Evolutionary conservation across 2,329 filamentous ascomycete genomes (phyloP).

Genomic region (Xylaria arbuscula): DNA sequence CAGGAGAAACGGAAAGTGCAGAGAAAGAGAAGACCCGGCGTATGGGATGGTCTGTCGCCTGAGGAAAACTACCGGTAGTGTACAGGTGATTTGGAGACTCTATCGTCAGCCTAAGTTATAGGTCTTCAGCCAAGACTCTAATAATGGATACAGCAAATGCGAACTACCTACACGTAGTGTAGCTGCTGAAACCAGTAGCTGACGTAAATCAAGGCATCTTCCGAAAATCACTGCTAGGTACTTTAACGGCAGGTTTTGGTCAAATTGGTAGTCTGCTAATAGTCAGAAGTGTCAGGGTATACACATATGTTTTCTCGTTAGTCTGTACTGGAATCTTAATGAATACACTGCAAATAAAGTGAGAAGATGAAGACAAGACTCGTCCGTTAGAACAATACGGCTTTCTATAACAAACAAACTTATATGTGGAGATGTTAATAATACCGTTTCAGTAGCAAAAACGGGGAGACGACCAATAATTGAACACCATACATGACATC

Average conservation of each 20-base stretch:
- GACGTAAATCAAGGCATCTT: slow-evolving; percentile 30
- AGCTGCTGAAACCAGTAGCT: slow-evolving; percentile 17
- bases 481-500: slow-evolving; percentile 1
- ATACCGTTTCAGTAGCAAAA: background rate
- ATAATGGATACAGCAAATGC: slow-evolving; percentile 30
- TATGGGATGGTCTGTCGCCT: background rate
- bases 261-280: background rate
- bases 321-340: background rate
- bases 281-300: slow-evolving; percentile 3
- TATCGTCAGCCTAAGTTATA: slow-evolving; percentile 21
- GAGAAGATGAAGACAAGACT: background rate
- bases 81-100: slow-evolving; percentile 16
- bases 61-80: background rate
- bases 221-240: slow-evolving; percentile 22
- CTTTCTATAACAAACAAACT: background rate
- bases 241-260: slow-evolving; percentile 6
- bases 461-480: background rate
- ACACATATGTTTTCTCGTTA: background rate
- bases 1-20: background rate
- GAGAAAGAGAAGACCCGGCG: background rate
- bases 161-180: slow-evolving; percentile 11
- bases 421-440: background rate
- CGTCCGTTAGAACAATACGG: background rate
- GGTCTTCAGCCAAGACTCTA: slow-evolving; percentile 31
- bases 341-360: background rate